Conservation (phyloP, 1,139 yeast species). For the Magnusiomyces starmeri region DNA sequence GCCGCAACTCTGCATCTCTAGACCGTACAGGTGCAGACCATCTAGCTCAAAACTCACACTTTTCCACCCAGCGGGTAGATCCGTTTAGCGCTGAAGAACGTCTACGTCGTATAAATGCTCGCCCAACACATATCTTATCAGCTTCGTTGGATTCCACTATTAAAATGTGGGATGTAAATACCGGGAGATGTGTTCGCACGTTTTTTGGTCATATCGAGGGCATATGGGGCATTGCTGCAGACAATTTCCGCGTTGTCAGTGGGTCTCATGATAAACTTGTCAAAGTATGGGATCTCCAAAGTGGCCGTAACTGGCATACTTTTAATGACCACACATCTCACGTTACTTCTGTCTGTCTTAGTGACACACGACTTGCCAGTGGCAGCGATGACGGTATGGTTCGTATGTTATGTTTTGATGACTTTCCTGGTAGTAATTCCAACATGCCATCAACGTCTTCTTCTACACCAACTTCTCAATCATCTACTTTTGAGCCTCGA, state of each 20-base stretch:
- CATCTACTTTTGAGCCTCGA: no score
- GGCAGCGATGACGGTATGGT: slow-evolving; percentile 86
- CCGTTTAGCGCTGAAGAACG: slow-evolving; percentile 5
- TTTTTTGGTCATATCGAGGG: slow-evolving; percentile 98
- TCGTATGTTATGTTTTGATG: slow-evolving; percentile 69
- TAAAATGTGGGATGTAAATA: slow-evolving; percentile 81
- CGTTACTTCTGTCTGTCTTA: slow-evolving; percentile 80
- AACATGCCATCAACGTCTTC: background rate
- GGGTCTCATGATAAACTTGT: slow-evolving; percentile 89
- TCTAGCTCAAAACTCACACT: background rate
- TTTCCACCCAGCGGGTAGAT: background rate
- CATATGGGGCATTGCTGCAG: slow-evolving; percentile 94
- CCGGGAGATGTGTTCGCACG: slow-evolving; percentile 84
- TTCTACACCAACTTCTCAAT: background rate
- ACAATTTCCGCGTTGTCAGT: slow-evolving; percentile 84
- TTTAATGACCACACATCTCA: slow-evolving; percentile 55
- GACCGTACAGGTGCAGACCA: background rate
- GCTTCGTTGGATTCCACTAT: slow-evolving; percentile 91
- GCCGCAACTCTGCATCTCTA: background rate
- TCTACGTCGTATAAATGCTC: slow-evolving; percentile 14
- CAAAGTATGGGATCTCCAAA: slow-evolving; percentile 93
- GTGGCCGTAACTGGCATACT: slow-evolving; percentile 89
- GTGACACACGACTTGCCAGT: slow-evolving; percentile 83
- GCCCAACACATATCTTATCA: slow-evolving; percentile 77
- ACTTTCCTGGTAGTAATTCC: slow-evolving; percentile 3